A percentile compares a stretch with the other conserved stretches of the same genome.
These are phyloP conservation scores for Blastomyces gilchristii DNA, from an alignment of 2,329 filamentous ascomycete genomes.

Conservation along the genomic window DNA sequence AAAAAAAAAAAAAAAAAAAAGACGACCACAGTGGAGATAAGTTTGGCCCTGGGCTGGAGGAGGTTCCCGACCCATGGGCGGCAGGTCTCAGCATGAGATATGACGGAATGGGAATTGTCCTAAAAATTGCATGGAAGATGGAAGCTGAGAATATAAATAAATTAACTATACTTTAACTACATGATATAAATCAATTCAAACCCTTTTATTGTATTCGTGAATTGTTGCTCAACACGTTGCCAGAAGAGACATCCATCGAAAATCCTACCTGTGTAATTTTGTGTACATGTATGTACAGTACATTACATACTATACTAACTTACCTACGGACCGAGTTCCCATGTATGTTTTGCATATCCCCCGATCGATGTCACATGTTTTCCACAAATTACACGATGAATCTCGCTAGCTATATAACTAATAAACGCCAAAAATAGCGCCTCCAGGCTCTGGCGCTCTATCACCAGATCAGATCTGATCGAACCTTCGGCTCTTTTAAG, in stretches of 20 bases:
- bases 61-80: neutral
- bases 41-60: neutral
- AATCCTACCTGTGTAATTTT: too few relatives aligned
- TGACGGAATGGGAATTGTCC: neutral
- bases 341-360: too few relatives aligned
- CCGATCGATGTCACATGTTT: neutral
- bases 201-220: too few relatives aligned
- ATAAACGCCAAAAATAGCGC: neutral
- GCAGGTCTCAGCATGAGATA: neutral
- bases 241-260: too few relatives aligned
- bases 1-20: neutral
- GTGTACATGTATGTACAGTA: too few relatives aligned
- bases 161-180: neutral
- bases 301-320: too few relatives aligned
- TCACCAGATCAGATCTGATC: neutral
- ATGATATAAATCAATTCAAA: neutral
- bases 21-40: neutral
- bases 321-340: too few relatives aligned
- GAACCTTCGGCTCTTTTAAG: neutral
- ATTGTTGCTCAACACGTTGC: neutral
- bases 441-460: neutral
- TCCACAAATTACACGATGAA: too few relatives aligned
- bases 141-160: neutral
- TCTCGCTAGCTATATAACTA: neutral
- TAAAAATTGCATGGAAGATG: neutral